Conservation (phyloP, 768 basidiomycete species). For the Lanmaoa rubissima region DNA sequence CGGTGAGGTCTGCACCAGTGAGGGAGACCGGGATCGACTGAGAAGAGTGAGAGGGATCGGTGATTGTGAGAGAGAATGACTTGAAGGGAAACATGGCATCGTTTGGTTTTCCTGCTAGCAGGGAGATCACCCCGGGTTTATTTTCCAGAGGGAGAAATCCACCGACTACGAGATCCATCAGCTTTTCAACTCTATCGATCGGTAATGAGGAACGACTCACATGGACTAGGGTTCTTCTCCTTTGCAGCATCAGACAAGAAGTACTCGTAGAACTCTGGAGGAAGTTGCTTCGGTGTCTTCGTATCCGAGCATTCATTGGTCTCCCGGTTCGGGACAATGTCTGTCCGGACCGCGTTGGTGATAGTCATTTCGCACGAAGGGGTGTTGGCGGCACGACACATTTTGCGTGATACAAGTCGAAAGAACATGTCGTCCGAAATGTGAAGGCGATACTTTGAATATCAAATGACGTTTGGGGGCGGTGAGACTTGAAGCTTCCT, state of each 20-base stretch:
- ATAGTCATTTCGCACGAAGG: slow-evolving; percentile 9
- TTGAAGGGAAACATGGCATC: slow-evolving; percentile 89
- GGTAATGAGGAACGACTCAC: slow-evolving; percentile 35
- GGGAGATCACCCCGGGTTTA: slow-evolving; percentile 71
- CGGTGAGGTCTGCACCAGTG: slow-evolving; percentile 55
- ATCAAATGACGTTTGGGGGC: too few relatives aligned
- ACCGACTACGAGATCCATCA: slow-evolving; percentile 44
- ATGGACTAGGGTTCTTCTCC: slow-evolving; percentile 59
- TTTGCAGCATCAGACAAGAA: slow-evolving; percentile 67
- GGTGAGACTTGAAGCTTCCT: too few relatives aligned
- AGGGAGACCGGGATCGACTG: slow-evolving; percentile 53
- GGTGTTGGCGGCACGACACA: not conserved
- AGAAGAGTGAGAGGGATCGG: slow-evolving; percentile 44
- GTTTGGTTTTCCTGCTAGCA: slow-evolving; percentile 93
- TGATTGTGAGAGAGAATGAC: slow-evolving; percentile 64
- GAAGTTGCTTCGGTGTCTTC: slow-evolving; percentile 32
- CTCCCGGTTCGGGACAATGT: not conserved
- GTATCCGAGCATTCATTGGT: not conserved
- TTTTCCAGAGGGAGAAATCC: slow-evolving; percentile 77
- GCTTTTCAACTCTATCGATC: not conserved
- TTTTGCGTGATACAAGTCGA: too few relatives aligned
- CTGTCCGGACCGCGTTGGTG: not conserved
- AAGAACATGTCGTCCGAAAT: too few relatives aligned
- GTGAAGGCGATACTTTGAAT: too few relatives aligned
- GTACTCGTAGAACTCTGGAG: slow-evolving; percentile 50